A percentile compares a stretch with the other conserved stretches of the same genome.
These are phyloP conservation scores for Pyrus communis DNA, from an alignment of 306 rosid species.

Conservation along the genomic window DNA sequence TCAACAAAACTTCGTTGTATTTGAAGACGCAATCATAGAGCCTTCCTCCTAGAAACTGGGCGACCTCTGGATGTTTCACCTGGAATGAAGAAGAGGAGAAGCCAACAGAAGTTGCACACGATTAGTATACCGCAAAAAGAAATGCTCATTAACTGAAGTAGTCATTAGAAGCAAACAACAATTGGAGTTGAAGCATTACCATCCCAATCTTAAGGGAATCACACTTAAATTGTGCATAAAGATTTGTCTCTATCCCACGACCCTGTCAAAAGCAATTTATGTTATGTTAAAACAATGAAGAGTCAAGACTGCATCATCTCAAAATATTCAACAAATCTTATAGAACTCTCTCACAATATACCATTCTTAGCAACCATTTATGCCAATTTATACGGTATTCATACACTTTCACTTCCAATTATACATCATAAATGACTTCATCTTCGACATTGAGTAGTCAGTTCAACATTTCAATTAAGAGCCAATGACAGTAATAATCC, in stretches of 20 bases:
- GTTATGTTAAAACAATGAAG: not conserved
- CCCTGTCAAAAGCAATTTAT: constrained; percentile 49
- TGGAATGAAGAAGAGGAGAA: constrained; percentile 20
- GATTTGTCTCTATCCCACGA: constrained; percentile 92
- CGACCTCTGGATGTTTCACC: constrained; percentile 94
- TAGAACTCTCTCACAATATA: not conserved
- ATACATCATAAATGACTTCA: not conserved
- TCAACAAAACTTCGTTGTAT: constrained; percentile 53
- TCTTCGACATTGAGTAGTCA: not conserved
- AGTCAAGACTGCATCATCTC: not conserved
- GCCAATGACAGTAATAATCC: not conserved
- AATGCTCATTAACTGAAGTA: constrained; percentile 3
- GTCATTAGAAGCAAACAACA: not conserved
- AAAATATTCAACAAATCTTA: not conserved
- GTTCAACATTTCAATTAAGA: not conserved
- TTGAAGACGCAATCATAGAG: constrained; percentile 90
- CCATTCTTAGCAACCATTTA: not conserved
- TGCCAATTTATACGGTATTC: not conserved
- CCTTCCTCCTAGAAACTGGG: constrained; percentile 89
- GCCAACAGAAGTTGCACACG: not conserved
- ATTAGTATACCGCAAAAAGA: not conserved
- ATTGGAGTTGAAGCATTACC: constrained; percentile 35
- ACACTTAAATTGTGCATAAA: constrained; percentile 83
- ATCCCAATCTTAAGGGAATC: constrained; percentile 95
- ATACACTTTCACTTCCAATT: not conserved